Evolutionary conservation across 2,329 filamentous ascomycete species (phyloP).

Genomic region (Colletotrichum liriopes): DNA sequence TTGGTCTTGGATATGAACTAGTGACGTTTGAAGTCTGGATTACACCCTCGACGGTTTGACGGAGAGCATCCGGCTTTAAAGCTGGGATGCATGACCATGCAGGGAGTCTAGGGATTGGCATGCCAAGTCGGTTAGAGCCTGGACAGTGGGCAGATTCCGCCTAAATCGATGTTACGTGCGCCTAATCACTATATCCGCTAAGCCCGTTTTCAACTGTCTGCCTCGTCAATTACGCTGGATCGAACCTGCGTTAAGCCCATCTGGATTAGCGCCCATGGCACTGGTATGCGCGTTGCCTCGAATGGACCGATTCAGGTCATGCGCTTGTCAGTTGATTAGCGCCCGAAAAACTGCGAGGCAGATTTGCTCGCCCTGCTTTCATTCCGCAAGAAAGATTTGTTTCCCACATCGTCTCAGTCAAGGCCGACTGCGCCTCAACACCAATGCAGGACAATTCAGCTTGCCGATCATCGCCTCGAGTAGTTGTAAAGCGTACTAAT

Average conservation of each 20-base stretch:
- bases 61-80: background rate
- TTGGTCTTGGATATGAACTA: background rate
- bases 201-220: slow-evolving; percentile 22
- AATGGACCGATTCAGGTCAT: background rate
- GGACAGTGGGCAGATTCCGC: slow-evolving; percentile 25
- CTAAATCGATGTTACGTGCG: background rate
- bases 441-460: background rate
- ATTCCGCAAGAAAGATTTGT: background rate
- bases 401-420: background rate
- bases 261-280: slow-evolving; percentile 16
- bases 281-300: background rate
- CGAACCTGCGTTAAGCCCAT: background rate
- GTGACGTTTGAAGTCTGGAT: background rate
- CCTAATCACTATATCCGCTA: background rate
- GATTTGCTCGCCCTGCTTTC: slow-evolving; percentile 26
- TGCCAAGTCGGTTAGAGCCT: slow-evolving; percentile 19
- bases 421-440: slow-evolving; percentile 14
- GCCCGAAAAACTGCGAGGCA: slow-evolving; percentile 19
- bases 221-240: background rate
- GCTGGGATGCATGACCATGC: background rate
- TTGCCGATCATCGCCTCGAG: background rate
- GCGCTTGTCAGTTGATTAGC: background rate
- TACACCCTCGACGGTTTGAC: no score
- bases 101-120: background rate
- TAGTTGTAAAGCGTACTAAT: background rate